Conservation (phyloP, 495 filamentous ascomycete genomes). For the Trichoderma parareesei region DNA sequence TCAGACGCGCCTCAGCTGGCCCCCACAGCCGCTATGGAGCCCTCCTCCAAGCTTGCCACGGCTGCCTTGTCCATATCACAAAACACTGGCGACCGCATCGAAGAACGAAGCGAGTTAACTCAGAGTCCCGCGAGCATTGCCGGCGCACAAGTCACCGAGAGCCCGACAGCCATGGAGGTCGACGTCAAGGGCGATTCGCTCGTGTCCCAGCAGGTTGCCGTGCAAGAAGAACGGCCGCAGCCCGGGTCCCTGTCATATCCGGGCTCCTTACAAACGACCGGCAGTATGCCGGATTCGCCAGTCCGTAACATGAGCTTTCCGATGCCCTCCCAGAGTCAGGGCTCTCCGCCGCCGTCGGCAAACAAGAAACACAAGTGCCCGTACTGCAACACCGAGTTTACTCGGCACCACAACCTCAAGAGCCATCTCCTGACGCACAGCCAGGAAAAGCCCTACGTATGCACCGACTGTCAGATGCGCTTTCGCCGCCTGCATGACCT, state of each 20-base stretch:
- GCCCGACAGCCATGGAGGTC: conserved; percentile 36
- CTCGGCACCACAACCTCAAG: conserved; percentile 97
- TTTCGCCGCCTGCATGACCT: conserved; percentile 92
- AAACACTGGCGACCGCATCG: conserved; percentile 23
- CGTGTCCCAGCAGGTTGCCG: conserved; percentile 33
- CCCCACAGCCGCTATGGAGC: conserved; percentile 31
- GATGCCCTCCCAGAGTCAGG: conserved; percentile 49
- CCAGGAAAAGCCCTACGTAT: conserved; percentile 95
- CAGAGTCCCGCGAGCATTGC: conserved; percentile 33
- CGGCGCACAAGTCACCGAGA: conserved; percentile 30
- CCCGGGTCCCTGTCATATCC: conserved; percentile 37
- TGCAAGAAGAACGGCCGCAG: conserved; percentile 42
- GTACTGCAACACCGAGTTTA: conserved; percentile 94
- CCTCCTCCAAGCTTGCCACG: conserved; percentile 11
- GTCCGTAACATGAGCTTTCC: conserved; percentile 70
- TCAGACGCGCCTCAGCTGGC: conserved; percentile 35
- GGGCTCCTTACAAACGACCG: conserved; percentile 27
- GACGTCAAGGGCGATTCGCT: conserved; percentile 26
- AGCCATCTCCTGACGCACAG: conserved; percentile 96
- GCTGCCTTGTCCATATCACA: conserved; percentile 19
- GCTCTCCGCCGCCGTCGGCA: conserved; percentile 47
- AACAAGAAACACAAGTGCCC: conserved; percentile 92
- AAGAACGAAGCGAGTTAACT: conserved; percentile 28
- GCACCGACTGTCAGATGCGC: conserved; percentile 76
- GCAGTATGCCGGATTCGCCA: conserved; percentile 32